Base-by-base conservation (phyloP, 2,329 filamentous ascomycete species). In the Epichloe amarillans region DNA sequence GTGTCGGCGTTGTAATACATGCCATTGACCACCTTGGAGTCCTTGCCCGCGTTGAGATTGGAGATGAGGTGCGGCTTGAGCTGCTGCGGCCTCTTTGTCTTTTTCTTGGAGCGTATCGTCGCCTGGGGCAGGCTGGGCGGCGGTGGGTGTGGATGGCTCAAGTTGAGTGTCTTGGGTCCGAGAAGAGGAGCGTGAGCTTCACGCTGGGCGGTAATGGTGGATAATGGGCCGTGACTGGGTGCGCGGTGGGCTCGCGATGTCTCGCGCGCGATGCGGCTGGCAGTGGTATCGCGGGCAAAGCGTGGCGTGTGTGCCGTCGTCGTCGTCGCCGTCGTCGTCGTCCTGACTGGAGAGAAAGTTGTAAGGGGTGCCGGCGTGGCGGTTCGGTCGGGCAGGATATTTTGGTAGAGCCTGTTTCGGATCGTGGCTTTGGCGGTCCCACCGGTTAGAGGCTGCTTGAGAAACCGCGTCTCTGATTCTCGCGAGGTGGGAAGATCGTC, bases 1-100 rank as follows among this genome's bases (percentile, higher is more conserved):
- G 87, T 86, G 30, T 77, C 73, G 6, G 93, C 88, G 62, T 98
- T 97, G 65, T 95, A 98, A 50, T 82, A 84, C 93, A 98, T 98
- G 56, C 91, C 93, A 56, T 47, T 73, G 81, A 73, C 75, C 94
- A 88, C 83, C 72, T 91, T 95, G 36, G 84, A 75, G 58, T 88
- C 84, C 59, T 85, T 87, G 54, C 82, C 77, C 39, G 77, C 75
- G 57, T 79, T 82, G 64, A 96, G 77, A 55, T 90, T 88, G 53
- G 90, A 85, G 62, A 97, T 97, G 54, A 98, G 74, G 58, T 91
- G 86, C 50, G 93, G 93, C 65, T 91, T 93, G 56, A 72, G 64
- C 61, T 87, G 82, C 60, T 83, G 79, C 21, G 77, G 76, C 33
- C 73, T 71, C 53, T 75, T 79, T 33, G 70, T 75, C 57, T 67